These are phyloP conservation scores for Leccinum pellstonianum DNA, from an alignment of 768 basidiomycete species.

Conservation along the genomic window DNA sequence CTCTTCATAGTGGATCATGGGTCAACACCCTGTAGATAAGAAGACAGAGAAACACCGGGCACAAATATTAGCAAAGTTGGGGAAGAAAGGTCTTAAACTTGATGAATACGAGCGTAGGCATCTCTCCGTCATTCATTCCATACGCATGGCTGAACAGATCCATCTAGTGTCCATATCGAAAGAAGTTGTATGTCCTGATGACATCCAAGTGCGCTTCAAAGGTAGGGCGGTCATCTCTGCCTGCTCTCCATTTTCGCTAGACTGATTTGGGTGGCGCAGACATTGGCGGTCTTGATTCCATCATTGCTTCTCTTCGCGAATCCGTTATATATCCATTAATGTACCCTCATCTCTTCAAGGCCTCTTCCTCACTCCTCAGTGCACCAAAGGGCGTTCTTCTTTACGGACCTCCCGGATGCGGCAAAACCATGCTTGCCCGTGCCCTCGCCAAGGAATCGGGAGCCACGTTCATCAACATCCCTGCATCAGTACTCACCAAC, in stretches of 20 bases:
- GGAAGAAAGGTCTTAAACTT: constrained; percentile 71
- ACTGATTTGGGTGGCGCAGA: constrained; percentile 41
- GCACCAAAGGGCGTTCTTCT: constrained; percentile 96
- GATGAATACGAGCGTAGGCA: constrained; percentile 87
- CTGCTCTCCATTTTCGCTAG: not conserved
- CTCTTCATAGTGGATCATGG: constrained; percentile 60
- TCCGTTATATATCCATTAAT: constrained; percentile 93
- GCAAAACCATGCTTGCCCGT: constrained; percentile 99
- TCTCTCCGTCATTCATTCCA: not conserved
- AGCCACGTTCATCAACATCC: constrained; percentile 93
- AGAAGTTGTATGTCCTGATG: constrained; percentile 91
- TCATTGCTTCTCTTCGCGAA: constrained; percentile 87
- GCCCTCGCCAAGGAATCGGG: constrained; percentile 96
- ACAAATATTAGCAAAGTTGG: constrained; percentile 67
- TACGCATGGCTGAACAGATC: not conserved
- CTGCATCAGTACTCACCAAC: constrained; percentile 69
- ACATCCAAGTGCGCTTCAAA: constrained; percentile 72
- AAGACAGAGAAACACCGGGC: constrained; percentile 67
- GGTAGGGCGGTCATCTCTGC: constrained; percentile 45
- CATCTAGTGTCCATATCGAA: constrained; percentile 76
- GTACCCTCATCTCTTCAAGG: constrained; percentile 84
- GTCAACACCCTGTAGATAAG: constrained; percentile 50
- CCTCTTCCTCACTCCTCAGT: constrained; percentile 76
- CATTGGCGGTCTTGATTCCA: constrained; percentile 91
- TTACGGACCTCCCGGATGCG: constrained; percentile 96